Base-by-base conservation (phyloP, 2,329 filamentous ascomycete genomes). In the Pestalotiopsis sp. region DNA sequence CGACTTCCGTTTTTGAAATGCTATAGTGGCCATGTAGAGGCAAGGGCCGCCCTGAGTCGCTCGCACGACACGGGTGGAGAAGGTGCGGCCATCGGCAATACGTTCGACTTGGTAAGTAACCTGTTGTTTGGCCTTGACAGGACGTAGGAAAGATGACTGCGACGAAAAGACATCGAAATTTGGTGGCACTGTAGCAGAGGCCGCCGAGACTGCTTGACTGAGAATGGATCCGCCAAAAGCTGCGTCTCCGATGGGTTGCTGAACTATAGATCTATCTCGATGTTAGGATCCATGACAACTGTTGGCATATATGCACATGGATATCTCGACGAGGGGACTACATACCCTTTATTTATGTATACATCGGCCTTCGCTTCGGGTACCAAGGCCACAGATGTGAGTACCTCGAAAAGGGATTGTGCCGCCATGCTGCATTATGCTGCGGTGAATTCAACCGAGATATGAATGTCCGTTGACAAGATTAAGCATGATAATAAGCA, bases 141-240 rank as follows among this genome's bases (percentile, higher is more conserved):
- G 66, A 20, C 49, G 63, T 11, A 72, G 57, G 60, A 71, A 72
- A 3, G 71, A 70, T 2, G 70, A 73, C 23, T 72, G 71, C 39
- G 69, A 70, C 17, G 67, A 68, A 45, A 71, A 70, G 2, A 68
- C 39, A n/a, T 67, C 23, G 20, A 71, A 71, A 5, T n/a, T 60
- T 3, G 23, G 7, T 3, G 63, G 17, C 9, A 72, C 69, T 9
- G 70, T 73, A 1, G 69, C 57, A 23, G n/a, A 64, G 38, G 70
- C 69, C 20, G 71, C 70, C 13, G 69, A 70, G n/a, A 72, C 38
- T 13, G 70, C 69, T 58, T 72, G 70, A n/a, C 64, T 36, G 13
- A 65, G 39, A 3, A 65, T 25, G 11, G 64, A 65, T 6, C 64
- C 64, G 36, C 64, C 64, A 25, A 65, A 65, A 4, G 64, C 64